Evolutionary conservation across 2,329 filamentous ascomycete genomes (phyloP).

Genomic region (Rutstroemia sp.): DNA sequence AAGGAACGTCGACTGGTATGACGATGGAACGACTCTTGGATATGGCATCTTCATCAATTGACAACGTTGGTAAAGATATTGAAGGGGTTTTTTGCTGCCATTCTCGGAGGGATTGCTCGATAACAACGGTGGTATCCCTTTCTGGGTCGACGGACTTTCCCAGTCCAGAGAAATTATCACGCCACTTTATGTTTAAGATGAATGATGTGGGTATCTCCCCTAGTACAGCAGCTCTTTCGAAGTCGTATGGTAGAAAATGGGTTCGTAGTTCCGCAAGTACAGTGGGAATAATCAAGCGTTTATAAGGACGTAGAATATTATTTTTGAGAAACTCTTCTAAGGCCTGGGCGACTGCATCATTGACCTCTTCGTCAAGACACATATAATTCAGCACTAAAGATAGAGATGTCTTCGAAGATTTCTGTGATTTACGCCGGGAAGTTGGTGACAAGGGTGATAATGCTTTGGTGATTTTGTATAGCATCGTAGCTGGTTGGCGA

Average conservation of each 20-base stretch:
- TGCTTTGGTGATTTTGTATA: constrained; percentile 67
- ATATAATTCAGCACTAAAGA: constrained; percentile 69
- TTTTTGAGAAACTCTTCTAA: constrained; percentile 35
- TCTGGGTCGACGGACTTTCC: constrained; percentile 29
- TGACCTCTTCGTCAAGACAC: constrained; percentile 68
- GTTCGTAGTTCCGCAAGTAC: constrained; percentile 39
- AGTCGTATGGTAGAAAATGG: constrained; percentile 41
- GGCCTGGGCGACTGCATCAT: constrained; percentile 38
- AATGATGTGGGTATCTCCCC: constrained; percentile 43
- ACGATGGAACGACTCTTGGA: constrained; percentile 56
- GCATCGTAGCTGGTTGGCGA: constrained; percentile 70
- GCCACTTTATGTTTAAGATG: constrained; percentile 41
- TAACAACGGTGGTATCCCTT: constrained; percentile 21
- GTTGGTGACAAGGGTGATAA: constrained; percentile 34
- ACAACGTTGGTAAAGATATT: constrained; percentile 20
- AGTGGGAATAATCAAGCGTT: constrained; percentile 38
- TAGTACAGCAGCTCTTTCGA: constrained; percentile 50
- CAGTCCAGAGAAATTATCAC: constrained; percentile 42
- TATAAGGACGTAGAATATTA: constrained; percentile 39
- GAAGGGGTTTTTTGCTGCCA: constrained; percentile 22
- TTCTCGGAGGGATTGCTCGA: constrained; percentile 20
- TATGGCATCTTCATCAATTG: constrained; percentile 20
- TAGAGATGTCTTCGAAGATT: constrained; percentile 37
- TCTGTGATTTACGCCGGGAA: constrained; percentile 12
- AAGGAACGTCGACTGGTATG: constrained; percentile 85